A percentile compares a stretch with the other conserved stretches of the same genome.
phyloP scores from a whole-genome alignment of 306 rosid species.

The Fragaria iinumae region DNA sequence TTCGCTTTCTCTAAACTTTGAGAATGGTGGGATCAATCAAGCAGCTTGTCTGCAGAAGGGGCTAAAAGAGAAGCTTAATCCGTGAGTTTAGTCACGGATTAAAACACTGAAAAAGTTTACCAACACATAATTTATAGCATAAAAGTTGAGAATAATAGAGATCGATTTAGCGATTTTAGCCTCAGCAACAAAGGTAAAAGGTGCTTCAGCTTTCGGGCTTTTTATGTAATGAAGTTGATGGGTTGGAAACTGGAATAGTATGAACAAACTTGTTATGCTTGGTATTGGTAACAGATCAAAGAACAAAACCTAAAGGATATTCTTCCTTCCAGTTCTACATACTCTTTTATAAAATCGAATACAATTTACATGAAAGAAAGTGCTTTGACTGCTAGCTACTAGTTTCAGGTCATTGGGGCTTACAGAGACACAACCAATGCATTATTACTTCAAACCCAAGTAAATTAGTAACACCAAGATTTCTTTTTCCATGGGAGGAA shows the following conservation, averaged over 20 bases:
- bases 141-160: background rate
- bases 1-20: conserved; percentile 25
- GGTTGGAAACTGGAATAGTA: background rate
- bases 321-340: background rate
- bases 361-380: background rate
- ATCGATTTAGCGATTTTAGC: background rate
- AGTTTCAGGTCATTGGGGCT: background rate
- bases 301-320: background rate
- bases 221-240: background rate
- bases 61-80: background rate
- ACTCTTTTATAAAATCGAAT: background rate
- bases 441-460: background rate
- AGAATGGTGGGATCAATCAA: conserved; percentile 18
- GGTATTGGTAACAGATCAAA: background rate
- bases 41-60: conserved; percentile 7
- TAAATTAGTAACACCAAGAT: background rate
- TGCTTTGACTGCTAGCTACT: background rate
- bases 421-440: background rate
- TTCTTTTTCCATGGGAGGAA: background rate
- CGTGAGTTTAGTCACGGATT: conserved; percentile 19
- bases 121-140: background rate
- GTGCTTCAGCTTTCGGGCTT: background rate
- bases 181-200: background rate
- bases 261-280: background rate
- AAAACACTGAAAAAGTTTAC: background rate